Base-by-base conservation (phyloP, 2,329 filamentous ascomycete species). In the Graphilbum fragrans region DNA sequence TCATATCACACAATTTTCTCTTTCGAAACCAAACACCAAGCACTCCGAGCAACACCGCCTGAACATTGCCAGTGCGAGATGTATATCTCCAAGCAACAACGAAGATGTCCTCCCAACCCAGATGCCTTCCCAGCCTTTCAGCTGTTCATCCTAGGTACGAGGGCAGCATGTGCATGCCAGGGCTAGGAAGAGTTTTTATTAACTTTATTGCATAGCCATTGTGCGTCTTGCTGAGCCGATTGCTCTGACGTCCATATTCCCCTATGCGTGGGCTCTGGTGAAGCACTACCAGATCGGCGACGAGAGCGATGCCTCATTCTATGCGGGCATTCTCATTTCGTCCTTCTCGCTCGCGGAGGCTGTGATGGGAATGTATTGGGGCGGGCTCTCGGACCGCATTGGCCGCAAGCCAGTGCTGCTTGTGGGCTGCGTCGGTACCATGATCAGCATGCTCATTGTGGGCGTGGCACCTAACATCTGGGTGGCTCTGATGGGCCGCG, bases 201-300 rank as follows among this genome's bases (percentile, higher is more conserved):
- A 6, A 8, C 7, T 20, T 35, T 10, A 19, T 22, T 3, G 9
- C 14, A 17, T 53, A 94, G 87, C 86, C 58, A 86, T 94, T 68
- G 88, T 93, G 56, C 86, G 88, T 48, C 77, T 95, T 50, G 85
- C 87, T 41, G 88, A 95, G 61, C 88, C 88, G 19, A 90, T 95
- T 52, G 87, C 88, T 39, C 74, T 95, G 49, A 94, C 87, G 2
- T 92, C 85, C 55, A 92, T 94, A 60, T 93, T 90, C 53, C 88
- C 88, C 18, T 95, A 94, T 60, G 85, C 85, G 45, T 93, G 83
- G 82, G 74, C 82, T 45, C 77, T 90, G 51, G 80, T 90, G 50
- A 84, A 84, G 60, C 70, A 77, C 51, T 86, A 86, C 60, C 55
- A 84, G 33, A 70, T 88, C 51, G 83, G 81, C 47, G 71, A 75